A percentile compares a stretch with the other conserved stretches of the same genome.
These are phyloP conservation scores for Komagataella ulmi DNA, from an alignment of 805 yeast genomes.

Conservation along the genomic window DNA sequence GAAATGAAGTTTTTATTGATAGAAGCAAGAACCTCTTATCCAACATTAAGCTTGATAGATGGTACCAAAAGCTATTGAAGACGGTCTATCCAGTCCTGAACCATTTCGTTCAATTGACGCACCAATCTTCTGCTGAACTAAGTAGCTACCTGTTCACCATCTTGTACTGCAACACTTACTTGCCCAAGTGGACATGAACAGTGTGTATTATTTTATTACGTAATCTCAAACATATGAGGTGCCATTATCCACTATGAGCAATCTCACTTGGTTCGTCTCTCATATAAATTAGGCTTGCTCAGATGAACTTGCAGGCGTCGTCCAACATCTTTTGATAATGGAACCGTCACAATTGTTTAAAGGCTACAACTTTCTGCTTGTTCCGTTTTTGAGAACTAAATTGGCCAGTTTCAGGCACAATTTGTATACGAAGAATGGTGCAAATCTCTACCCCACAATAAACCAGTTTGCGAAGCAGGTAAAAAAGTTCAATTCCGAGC, in stretches of 20 bases:
- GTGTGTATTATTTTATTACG: not conserved
- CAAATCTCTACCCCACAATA: slow-evolving; percentile 7
- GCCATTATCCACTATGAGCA: not conserved
- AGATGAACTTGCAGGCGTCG: not conserved
- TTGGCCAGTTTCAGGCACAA: slow-evolving; percentile 8
- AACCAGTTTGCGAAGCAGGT: not conserved
- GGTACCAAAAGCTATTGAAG: not conserved
- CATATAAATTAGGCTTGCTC: not conserved
- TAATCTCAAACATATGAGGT: not conserved
- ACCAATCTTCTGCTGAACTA: not conserved
- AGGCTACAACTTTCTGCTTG: slow-evolving; percentile 8
- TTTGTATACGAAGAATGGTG: slow-evolving; percentile 14
- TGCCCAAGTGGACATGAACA: not conserved
- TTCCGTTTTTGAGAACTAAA: slow-evolving; percentile 7
- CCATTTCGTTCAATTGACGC: not conserved
- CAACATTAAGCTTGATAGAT: not conserved
- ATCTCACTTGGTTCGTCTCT: not conserved
- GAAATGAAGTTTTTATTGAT: not conserved
- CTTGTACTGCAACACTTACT: not conserved
- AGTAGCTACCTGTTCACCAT: not conserved
- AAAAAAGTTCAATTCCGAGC: not conserved
- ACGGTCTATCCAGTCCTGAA: not conserved
- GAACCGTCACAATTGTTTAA: slow-evolving; percentile 4
- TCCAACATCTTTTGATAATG: not conserved
- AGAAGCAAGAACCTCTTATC: not conserved